Percentiles rank a stretch among this genome's conserved stretches.
Conservation (phyloP, 768 basidiomycete species). For the Kwoniella sp. region DNA sequence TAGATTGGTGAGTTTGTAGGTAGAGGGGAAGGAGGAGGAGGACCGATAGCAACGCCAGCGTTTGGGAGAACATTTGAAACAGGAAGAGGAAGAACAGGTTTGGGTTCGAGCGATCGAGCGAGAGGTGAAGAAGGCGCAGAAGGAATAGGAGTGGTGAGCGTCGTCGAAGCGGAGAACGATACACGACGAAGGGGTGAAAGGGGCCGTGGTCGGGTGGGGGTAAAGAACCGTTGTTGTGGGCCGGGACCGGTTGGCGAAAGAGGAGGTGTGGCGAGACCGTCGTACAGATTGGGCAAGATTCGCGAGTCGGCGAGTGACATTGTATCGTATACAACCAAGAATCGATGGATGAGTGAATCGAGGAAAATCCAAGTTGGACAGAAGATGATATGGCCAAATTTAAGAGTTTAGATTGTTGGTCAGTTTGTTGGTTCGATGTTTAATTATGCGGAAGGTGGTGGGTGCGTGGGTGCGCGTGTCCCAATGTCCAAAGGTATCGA, state of each 20-base stretch:
- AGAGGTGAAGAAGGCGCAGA: neutral
- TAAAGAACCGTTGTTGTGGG: neutral
- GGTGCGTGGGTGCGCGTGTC: neutral
- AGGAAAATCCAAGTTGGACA: neutral
- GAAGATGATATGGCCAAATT: neutral
- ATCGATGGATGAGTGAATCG: neutral
- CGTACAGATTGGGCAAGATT: constrained; percentile 44
- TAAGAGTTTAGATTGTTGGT: neutral
- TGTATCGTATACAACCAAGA: neutral
- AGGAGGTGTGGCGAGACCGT: constrained; percentile 46
- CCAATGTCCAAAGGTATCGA: neutral
- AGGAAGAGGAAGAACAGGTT: neutral
- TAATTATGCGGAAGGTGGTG: neutral
- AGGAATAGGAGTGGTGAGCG: neutral
- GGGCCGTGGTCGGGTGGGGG: neutral
- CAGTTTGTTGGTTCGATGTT: neutral
- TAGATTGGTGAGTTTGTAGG: neutral
- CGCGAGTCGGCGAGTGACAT: constrained; percentile 41
- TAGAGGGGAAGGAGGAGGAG: neutral
- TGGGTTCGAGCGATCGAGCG: neutral
- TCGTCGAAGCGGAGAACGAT: neutral
- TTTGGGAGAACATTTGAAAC: no score
- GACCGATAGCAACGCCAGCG: neutral
- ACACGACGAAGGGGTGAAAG: neutral
- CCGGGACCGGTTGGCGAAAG: constrained; percentile 22